Evolutionary conservation across 164 flowering plant genomes (phyloP).

Genomic region (Sextonia rubra): DNA sequence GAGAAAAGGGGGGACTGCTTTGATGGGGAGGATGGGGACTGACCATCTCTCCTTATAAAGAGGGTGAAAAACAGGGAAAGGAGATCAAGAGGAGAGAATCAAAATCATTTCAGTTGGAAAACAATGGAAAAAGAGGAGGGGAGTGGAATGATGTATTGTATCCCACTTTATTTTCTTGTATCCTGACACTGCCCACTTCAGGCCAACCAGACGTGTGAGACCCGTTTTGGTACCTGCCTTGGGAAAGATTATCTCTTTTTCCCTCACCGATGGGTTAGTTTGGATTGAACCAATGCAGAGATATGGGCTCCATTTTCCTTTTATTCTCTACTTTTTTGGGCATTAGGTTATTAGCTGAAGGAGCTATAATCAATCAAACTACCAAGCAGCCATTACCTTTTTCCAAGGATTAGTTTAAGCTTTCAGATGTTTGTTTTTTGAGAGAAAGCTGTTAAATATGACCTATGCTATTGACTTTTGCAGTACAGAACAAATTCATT

Average conservation of each 20-base stretch:
- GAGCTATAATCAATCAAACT: background rate
- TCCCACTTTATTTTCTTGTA: slow-evolving; percentile 1
- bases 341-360: background rate
- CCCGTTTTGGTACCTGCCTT: background rate
- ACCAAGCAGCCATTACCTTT: background rate
- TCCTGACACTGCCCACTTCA: slow-evolving; percentile 3
- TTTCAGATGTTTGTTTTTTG: background rate
- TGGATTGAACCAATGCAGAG: background rate
- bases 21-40: slow-evolving; percentile 8
- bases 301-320: background rate
- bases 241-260: background rate
- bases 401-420: background rate
- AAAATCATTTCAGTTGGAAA: slow-evolving; percentile 17
- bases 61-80: background rate
- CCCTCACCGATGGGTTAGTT: background rate
- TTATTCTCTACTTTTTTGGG: background rate
- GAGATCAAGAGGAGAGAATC: slow-evolving; percentile 7
- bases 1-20: background rate
- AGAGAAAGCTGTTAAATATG: background rate
- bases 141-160: slow-evolving; percentile 16
- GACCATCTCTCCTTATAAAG: slow-evolving; percentile 4
- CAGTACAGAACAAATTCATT: too few species aligned
- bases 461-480: too few species aligned
- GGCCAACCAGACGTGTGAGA: too few species aligned
- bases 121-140: slow-evolving; percentile 9